phyloP scores from a whole-genome alignment of 495 filamentous ascomycete genomes.

The Xylaria intraflava region DNA sequence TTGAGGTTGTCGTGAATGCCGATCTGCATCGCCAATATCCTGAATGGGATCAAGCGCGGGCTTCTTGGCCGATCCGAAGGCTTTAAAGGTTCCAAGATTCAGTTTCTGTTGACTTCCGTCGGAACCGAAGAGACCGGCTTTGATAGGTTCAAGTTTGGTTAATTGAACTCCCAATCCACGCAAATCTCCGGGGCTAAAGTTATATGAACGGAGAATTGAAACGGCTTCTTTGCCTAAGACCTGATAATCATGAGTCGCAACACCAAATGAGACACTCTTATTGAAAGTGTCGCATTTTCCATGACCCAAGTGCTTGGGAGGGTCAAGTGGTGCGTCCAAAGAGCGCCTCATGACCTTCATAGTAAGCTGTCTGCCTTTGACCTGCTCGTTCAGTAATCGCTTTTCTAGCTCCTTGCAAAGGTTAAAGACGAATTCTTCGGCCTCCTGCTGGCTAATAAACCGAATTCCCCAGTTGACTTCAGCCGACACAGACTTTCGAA shows the following conservation, averaged over 20 bases:
- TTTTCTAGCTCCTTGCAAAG: constrained; percentile 76
- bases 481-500: constrained; percentile 85
- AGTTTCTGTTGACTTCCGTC: constrained; percentile 61
- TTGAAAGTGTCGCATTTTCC: constrained; percentile 92
- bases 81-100: constrained; percentile 24
- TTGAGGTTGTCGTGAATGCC: constrained; percentile 37
- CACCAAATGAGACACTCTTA: constrained; percentile 74
- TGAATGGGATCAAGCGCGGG: constrained; percentile 20
- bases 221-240: constrained; percentile 72
- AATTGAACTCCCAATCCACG: constrained; percentile 85
- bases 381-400: constrained; percentile 69
- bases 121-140: constrained; percentile 32
- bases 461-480: constrained; percentile 98
- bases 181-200: constrained; percentile 82
- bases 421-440: constrained; percentile 80
- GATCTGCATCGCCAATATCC: constrained; percentile 8
- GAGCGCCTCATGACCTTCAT: constrained; percentile 90
- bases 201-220: constrained; percentile 72
- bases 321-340: constrained; percentile 79
- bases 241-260: constrained; percentile 68
- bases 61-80: constrained; percentile 24
- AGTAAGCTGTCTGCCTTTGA: constrained; percentile 80
- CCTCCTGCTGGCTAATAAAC: constrained; percentile 82
- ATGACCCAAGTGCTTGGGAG: constrained; percentile 90
- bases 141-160: constrained; percentile 81